Conservation (phyloP, 352 stramenopile species). For the Elongisporangium prolatum region DNA sequence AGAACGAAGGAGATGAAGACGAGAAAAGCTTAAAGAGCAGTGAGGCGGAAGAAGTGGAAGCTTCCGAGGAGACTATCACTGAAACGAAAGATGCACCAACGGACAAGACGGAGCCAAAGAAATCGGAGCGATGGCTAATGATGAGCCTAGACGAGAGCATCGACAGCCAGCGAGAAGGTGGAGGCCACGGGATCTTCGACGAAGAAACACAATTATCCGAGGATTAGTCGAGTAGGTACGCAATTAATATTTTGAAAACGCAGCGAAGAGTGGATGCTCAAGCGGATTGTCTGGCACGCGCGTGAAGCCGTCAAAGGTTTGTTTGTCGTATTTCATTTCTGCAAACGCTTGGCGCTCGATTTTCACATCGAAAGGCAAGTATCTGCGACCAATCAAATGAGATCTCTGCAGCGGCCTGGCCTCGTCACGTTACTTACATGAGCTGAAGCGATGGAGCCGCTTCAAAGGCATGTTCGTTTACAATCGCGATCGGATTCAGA, state of each 20-base stretch:
- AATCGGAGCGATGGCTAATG: constrained; percentile 6
- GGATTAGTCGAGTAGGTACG: background rate
- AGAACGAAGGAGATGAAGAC: constrained; percentile 11
- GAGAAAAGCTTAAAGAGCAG: background rate
- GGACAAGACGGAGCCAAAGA: background rate
- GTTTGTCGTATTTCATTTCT: constrained; percentile 71
- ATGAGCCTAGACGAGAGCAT: constrained; percentile 12
- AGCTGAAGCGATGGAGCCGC: constrained; percentile 46
- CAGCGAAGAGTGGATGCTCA: constrained; percentile 62
- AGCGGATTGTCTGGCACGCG: constrained; percentile 41
- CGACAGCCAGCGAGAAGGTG: constrained; percentile 18
- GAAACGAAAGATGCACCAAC: constrained; percentile 1
- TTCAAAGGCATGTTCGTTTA: constrained; percentile 75
- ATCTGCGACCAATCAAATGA: constrained; percentile 18
- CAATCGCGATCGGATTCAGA: constrained; percentile 61
- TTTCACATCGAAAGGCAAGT: constrained; percentile 68
- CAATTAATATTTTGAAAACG: constrained; percentile 34
- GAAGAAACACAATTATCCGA: constrained; percentile 32
- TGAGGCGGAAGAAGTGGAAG: constrained; percentile 5
- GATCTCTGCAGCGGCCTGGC: background rate
- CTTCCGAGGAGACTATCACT: background rate
- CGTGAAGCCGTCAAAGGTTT: constrained; percentile 55
- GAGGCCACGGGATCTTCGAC: constrained; percentile 27
- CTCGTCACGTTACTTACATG: constrained; percentile 53
- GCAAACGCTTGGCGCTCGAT: constrained; percentile 73